Conservation (phyloP, 148 eudicot genomes). For the Camellia granthamiana region DNA sequence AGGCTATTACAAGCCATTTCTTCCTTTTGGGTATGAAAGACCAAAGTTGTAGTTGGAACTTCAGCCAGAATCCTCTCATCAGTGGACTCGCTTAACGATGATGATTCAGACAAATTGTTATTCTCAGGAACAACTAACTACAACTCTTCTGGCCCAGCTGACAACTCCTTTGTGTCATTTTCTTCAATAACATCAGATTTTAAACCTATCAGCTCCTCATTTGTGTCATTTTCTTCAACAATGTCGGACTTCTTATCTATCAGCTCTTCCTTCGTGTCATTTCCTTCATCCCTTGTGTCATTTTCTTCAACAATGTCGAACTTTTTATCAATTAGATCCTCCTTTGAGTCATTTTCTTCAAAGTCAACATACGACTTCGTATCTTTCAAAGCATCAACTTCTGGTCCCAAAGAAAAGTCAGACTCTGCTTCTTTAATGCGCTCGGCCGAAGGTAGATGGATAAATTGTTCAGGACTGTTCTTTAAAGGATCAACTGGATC, state of each 20-base stretch:
- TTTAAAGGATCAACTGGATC: conserved; percentile 14
- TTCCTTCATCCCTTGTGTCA: background rate
- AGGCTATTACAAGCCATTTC: conserved; percentile 9
- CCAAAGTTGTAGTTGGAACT: conserved; percentile 6
- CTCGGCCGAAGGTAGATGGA: conserved; percentile 9
- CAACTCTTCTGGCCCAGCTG: conserved; percentile 8
- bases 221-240: no score
- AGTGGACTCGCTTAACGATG: background rate
- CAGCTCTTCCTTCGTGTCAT: background rate
- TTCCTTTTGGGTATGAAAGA: conserved; percentile 7
- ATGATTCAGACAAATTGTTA: conserved; percentile 11
- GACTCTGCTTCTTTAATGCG: background rate
- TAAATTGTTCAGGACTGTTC: conserved; percentile 3
- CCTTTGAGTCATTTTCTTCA: background rate
- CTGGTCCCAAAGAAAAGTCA: conserved; percentile 15
- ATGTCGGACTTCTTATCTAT: conserved; percentile 7
- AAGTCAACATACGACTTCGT: background rate
- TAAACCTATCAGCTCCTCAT: background rate
- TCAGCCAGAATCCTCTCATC: background rate
- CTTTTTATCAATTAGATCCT: no score
- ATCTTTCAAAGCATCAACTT: conserved; percentile 11
- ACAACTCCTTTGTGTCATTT: conserved; percentile 10
- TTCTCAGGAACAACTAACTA: conserved; percentile 8
- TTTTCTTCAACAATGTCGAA: background rate
- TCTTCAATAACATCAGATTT: conserved; percentile 8